These are phyloP conservation scores for Wickerhamomyces queroliae DNA, from an alignment of 805 yeast species.

Conservation along the genomic window DNA sequence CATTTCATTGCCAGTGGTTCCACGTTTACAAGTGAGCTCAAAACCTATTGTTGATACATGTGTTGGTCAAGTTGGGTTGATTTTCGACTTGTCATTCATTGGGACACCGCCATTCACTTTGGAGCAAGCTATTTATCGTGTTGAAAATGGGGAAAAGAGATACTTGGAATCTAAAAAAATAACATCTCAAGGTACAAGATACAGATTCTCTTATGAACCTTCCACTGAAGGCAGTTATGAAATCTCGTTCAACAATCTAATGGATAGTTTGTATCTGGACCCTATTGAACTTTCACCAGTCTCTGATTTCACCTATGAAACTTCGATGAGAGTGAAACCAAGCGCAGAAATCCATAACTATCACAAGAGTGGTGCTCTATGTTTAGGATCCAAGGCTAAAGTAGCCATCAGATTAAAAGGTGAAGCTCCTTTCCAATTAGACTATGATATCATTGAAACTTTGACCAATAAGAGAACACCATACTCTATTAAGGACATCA, in stretches of 20 bases:
- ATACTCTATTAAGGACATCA: conserved; percentile 35
- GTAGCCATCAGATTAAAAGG: conserved; percentile 68
- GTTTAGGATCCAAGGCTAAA: conserved; percentile 39
- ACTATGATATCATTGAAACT: conserved; percentile 61
- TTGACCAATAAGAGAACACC: conserved; percentile 42
- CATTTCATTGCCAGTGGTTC: conserved; percentile 55
- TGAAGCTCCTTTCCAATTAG: conserved; percentile 68
- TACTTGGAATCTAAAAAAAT: conserved; percentile 31
- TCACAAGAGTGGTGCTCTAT: conserved; percentile 24
- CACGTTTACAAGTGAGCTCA: conserved; percentile 35
- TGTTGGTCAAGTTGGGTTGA: conserved; percentile 86
- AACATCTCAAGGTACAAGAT: conserved; percentile 37
- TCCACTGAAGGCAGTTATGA: conserved; percentile 75
- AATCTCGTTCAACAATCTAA: conserved; percentile 59
- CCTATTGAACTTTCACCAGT: conserved; percentile 29
- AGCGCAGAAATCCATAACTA: conserved; percentile 30
- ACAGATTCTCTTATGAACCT: conserved; percentile 68
- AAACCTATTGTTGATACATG: conserved; percentile 73
- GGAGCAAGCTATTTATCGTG: conserved; percentile 52
- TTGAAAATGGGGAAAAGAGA: conserved; percentile 30
- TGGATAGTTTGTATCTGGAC: conserved; percentile 56
- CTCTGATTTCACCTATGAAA: conserved; percentile 49
- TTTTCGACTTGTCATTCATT: conserved; percentile 56
- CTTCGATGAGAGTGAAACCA: conserved; percentile 70
- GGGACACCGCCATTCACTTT: conserved; percentile 84